A percentile compares a stretch with the other conserved stretches of the same genome.
These are phyloP conservation scores for Tolypocladium inflatum DNA, from an alignment of 2,329 filamentous ascomycete species.

Conservation along the genomic window DNA sequence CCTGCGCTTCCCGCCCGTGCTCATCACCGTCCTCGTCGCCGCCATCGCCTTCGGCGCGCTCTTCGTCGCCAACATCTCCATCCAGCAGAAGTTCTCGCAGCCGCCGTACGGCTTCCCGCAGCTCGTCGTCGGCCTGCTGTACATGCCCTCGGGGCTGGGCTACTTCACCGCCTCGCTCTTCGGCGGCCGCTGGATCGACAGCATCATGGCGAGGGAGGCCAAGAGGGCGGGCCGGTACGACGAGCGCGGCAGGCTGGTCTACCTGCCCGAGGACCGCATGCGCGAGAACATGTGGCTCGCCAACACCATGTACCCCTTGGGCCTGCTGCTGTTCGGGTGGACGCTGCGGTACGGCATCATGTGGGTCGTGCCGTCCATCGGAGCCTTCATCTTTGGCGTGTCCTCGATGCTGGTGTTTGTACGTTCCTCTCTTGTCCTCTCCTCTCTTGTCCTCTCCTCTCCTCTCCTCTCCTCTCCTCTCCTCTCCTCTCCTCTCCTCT, in stretches of 20 bases:
- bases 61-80: slow-evolving; percentile 68
- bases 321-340: slow-evolving; percentile 73
- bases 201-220: slow-evolving; percentile 71
- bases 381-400: slow-evolving; percentile 65
- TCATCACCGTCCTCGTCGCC: slow-evolving; percentile 64
- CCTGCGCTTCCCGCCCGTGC: slow-evolving; percentile 64
- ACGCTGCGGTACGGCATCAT: slow-evolving; percentile 53
- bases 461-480: too few species aligned
- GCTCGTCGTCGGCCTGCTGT: slow-evolving; percentile 64
- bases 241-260: slow-evolving; percentile 53
- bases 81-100: slow-evolving; percentile 59
- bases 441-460: too few species aligned
- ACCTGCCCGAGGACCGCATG: slow-evolving; percentile 72
- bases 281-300: slow-evolving; percentile 74
- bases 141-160: slow-evolving; percentile 66
- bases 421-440: slow-evolving; percentile 9
- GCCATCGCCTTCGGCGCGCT: slow-evolving; percentile 66
- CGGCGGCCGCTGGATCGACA: slow-evolving; percentile 70
- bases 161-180: slow-evolving; percentile 61
- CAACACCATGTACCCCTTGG: slow-evolving; percentile 58
- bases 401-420: slow-evolving; percentile 75
- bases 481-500: too few species aligned
- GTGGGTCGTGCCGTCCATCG: slow-evolving; percentile 54
- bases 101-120: slow-evolving; percentile 60
- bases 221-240: slow-evolving; percentile 60